A percentile compares a stretch with the other conserved stretches of the same genome.
These are phyloP conservation scores for Mortierella hygrophila DNA, from an alignment of 192 early-diverging fungal genomes.

Conservation along the genomic window DNA sequence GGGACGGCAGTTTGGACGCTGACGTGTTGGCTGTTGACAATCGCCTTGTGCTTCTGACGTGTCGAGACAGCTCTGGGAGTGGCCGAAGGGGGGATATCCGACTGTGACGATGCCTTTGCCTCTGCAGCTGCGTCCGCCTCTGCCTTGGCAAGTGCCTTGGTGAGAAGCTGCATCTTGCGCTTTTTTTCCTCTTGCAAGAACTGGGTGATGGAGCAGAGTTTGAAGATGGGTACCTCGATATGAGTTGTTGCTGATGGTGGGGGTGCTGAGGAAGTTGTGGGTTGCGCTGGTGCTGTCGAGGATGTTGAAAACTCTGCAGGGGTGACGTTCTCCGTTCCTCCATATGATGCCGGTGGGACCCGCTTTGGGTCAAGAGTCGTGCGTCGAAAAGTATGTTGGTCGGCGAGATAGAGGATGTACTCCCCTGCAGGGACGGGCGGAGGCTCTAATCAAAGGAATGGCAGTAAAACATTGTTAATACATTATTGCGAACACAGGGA, in stretches of 20 bases:
- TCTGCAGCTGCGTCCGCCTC: constrained; percentile 28
- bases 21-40: constrained; percentile 34
- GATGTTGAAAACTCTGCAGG: not conserved
- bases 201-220: constrained; percentile 36
- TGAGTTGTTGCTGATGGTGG: constrained; percentile 26
- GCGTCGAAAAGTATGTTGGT: constrained; percentile 1
- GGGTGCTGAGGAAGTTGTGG: not conserved
- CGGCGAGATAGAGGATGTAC: constrained; percentile 39
- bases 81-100: not conserved
- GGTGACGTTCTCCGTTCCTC: not conserved
- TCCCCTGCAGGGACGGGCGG: constrained; percentile 38
- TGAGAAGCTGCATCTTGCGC: constrained; percentile 35
- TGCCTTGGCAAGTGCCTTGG: constrained; percentile 49
- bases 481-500: not conserved
- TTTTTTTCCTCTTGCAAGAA: constrained; percentile 52
- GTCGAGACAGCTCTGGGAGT: constrained; percentile 36
- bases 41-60: constrained; percentile 47
- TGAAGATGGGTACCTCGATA: constrained; percentile 54
- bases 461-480: not conserved
- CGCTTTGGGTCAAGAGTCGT: constrained; percentile 18
- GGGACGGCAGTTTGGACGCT: constrained; percentile 37
- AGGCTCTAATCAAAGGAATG: constrained; percentile 17
- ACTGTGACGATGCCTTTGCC: constrained; percentile 20
- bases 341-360: constrained; percentile 30
- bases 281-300: not conserved